Percentiles rank a stretch among this genome's conserved stretches.
phyloP scores from a whole-genome alignment of 169 alveolate genomes.

The Sarcocystis neurona region DNA sequence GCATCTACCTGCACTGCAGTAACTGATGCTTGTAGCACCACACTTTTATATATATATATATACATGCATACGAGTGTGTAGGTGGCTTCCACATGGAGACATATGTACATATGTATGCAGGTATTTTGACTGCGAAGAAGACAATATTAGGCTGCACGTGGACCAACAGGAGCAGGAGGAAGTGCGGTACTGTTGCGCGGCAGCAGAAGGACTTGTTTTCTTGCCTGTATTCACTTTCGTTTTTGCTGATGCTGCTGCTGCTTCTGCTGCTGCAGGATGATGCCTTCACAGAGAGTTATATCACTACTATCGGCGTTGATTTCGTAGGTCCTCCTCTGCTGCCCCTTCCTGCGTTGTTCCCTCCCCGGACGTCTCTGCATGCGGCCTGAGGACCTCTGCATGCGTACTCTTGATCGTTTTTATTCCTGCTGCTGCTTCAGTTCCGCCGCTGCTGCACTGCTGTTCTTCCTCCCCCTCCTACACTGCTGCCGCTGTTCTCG shows the following conservation, averaged over 20 bases:
- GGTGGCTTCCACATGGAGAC: background rate
- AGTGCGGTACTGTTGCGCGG: background rate
- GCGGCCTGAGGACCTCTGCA: too few relatives aligned
- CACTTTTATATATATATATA: background rate
- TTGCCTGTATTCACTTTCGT: background rate
- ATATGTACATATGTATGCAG: background rate
- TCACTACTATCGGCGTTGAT: constrained; percentile 84
- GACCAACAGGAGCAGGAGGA: background rate
- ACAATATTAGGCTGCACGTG: too few relatives aligned
- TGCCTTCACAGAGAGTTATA: constrained; percentile 85
- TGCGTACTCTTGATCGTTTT: too few relatives aligned
- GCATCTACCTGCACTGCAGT: too few relatives aligned
- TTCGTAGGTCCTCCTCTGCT: constrained; percentile 48
- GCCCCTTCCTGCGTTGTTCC: background rate
- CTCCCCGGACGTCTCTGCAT: too few relatives aligned
- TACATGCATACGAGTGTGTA: background rate
- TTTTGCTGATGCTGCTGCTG: background rate
- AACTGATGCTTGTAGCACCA: too few relatives aligned
- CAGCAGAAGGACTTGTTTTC: background rate
- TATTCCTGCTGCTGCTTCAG: too few relatives aligned
- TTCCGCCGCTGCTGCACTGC: too few relatives aligned
- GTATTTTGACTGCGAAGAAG: too few relatives aligned
- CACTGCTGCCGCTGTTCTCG: too few relatives aligned
- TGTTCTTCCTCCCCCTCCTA: too few relatives aligned
- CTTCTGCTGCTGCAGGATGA: constrained; percentile 75